Conservation (phyloP, 805 yeast species). For the Lachancea mirantina region DNA sequence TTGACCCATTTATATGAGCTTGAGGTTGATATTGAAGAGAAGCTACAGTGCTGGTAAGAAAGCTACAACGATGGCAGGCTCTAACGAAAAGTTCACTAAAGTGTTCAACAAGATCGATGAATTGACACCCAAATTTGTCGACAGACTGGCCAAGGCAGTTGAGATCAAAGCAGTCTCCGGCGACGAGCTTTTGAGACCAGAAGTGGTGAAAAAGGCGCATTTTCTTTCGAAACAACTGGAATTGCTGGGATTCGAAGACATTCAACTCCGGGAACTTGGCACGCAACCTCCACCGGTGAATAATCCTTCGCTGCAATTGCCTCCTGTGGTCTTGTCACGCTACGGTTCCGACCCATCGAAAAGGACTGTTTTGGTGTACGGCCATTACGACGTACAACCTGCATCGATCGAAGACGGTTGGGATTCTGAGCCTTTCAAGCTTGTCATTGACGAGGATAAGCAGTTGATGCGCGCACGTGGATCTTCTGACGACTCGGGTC, state of each 20-base stretch:
- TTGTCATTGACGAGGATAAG: constrained; percentile 55
- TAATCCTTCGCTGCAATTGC: constrained; percentile 61
- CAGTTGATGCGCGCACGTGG: constrained; percentile 85
- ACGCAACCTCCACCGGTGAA: constrained; percentile 86
- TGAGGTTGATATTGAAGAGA: too few species aligned
- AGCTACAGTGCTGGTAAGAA: too few species aligned
- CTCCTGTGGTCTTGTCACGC: constrained; percentile 91
- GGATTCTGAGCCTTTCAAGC: constrained; percentile 82
- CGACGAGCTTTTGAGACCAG: constrained; percentile 81
- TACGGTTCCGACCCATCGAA: constrained; percentile 75
- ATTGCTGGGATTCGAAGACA: constrained; percentile 70
- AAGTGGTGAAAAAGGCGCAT: constrained; percentile 84
- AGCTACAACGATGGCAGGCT: too few species aligned
- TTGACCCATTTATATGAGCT: too few species aligned
- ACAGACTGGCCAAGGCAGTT: constrained; percentile 74
- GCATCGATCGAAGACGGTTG: constrained; percentile 91
- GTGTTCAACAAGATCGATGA: constrained; percentile 56
- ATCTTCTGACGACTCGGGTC: constrained; percentile 96
- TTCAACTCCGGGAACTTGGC: constrained; percentile 78
- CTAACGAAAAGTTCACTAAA: constrained; percentile 21
- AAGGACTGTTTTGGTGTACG: constrained; percentile 87
- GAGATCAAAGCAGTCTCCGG: constrained; percentile 92
- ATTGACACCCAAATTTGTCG: constrained; percentile 66
- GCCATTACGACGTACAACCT: constrained; percentile 98
- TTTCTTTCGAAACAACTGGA: constrained; percentile 66